A percentile compares a stretch with the other conserved stretches of the same genome.
phyloP scores from a whole-genome alignment of 2,329 filamentous ascomycete species.

The Ophiosphaerella herpotricha region DNA sequence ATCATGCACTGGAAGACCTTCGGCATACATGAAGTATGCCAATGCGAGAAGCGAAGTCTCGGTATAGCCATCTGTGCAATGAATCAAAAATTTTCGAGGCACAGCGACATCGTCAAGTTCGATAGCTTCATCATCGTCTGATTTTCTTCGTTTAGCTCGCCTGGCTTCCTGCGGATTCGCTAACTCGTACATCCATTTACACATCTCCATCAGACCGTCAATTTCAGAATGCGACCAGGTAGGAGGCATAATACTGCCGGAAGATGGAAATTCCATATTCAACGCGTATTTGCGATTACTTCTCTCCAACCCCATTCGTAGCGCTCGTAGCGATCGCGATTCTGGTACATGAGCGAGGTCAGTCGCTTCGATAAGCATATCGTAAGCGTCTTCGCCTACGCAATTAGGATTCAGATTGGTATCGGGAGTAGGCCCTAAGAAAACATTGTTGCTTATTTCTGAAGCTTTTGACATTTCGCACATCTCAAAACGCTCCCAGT shows the following conservation, averaged over 20 bases:
- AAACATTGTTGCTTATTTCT: slow-evolving; percentile 88
- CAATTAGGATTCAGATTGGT: slow-evolving; percentile 53
- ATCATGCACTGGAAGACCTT: slow-evolving; percentile 76
- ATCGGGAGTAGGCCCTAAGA: slow-evolving; percentile 85
- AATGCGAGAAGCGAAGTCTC: slow-evolving; percentile 88
- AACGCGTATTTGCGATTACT: slow-evolving; percentile 54
- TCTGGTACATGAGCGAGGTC: slow-evolving; percentile 81
- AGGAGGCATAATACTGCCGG: slow-evolving; percentile 86
- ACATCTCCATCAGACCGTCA: slow-evolving; percentile 82
- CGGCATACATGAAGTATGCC: slow-evolving; percentile 91
- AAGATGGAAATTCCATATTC: slow-evolving; percentile 84
- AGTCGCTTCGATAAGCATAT: slow-evolving; percentile 85
- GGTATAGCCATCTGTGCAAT: slow-evolving; percentile 95
- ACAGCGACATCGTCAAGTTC: slow-evolving; percentile 52
- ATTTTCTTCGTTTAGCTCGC: slow-evolving; percentile 51
- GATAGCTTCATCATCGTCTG: slow-evolving; percentile 59
- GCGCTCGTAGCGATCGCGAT: slow-evolving; percentile 66
- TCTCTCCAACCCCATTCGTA: slow-evolving; percentile 58
- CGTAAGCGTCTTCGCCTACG: slow-evolving; percentile 64
- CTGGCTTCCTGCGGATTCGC: slow-evolving; percentile 64
- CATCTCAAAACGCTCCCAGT: slow-evolving; percentile 91
- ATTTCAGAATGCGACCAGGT: slow-evolving; percentile 82
- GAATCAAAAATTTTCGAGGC: slow-evolving; percentile 76
- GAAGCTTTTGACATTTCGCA: slow-evolving; percentile 87
- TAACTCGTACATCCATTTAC: slow-evolving; percentile 86